Base-by-base conservation (phyloP, 2,329 filamentous ascomycete genomes). In the Microdochium nivale region DNA sequence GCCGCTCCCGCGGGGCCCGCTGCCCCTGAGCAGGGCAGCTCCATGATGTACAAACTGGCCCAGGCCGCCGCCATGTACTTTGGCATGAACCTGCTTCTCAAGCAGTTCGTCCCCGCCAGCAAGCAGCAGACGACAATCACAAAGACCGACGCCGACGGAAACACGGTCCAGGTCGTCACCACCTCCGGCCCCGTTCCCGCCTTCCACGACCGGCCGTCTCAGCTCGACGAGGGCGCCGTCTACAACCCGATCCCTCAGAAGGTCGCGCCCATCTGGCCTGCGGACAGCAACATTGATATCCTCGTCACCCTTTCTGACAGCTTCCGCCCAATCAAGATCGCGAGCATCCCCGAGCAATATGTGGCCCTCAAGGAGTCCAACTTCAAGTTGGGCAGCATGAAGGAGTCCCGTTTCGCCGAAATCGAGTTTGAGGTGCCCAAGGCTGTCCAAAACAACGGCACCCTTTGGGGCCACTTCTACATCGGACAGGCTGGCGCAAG, bases 391-490 rank as follows among this genome's bases (percentile, higher is more conserved):
- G 87, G 87, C 54, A 86, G 95, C 68, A 90, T 78, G 64, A 86
- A 83, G 53, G 90, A 97, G 62, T 85, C 79, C 63, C 82, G 94
- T 52, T 78, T 86, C 51, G 78, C 91, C 53, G 84, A 92, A 59
- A 88, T 87, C 7, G 84, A 77, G 35, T 90, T 99, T 64, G 71
- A 77, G 2, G 83, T 97, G 3, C 92, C 94, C 2, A 75, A 77
- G 55, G 77, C 81, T 43, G 90, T 95, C 0, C 91, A 96, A 74
- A 79, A 90, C 59, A 97, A 97, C 66, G 90, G 89, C 32, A 96
- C 92, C 1, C 79, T 99, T 10, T 96, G 89, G 84, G 92, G 88
- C 2, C 94, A 99, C 68, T 95, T 97, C 69, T 96, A 90, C 62
- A 75, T 97, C 54, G 89, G 83, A 11, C 80, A 95, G 57, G 73